These are phyloP conservation scores for Nicotiana paniculata DNA, from an alignment of 257 asterid species.

Conservation along the genomic window DNA sequence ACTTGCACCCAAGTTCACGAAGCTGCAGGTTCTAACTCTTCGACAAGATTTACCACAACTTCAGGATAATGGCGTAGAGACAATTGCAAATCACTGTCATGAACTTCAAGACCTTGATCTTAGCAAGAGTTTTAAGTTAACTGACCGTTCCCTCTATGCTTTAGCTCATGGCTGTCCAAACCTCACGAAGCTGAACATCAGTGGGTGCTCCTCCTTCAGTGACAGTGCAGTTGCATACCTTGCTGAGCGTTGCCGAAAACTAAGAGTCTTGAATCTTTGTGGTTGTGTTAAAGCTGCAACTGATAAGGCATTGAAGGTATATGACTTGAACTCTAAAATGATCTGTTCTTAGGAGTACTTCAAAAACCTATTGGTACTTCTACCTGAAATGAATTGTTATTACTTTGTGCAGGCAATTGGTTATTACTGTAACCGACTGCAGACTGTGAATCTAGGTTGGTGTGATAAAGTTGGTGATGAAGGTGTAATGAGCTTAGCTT, in stretches of 20 bases:
- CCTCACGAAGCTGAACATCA: slow-evolving; percentile 72
- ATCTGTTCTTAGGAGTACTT: neutral
- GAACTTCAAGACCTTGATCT: slow-evolving; percentile 86
- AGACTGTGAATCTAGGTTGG: slow-evolving; percentile 83
- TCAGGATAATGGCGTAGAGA: slow-evolving; percentile 62
- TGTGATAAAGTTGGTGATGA: slow-evolving; percentile 84
- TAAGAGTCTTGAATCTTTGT: slow-evolving; percentile 73
- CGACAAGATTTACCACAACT: slow-evolving; percentile 90
- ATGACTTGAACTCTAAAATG: neutral
- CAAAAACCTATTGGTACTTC: neutral
- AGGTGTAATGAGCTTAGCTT: slow-evolving; percentile 92
- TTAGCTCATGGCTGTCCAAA: slow-evolving; percentile 76
- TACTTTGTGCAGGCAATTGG: slow-evolving; percentile 65
- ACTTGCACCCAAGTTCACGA: slow-evolving; percentile 67
- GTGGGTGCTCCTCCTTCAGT: slow-evolving; percentile 83
- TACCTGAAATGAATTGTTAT: neutral
- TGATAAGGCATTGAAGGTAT: slow-evolving; percentile 83
- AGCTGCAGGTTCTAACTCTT: slow-evolving; percentile 55
- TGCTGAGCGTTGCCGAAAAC: slow-evolving; percentile 58
- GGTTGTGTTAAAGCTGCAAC: slow-evolving; percentile 88
- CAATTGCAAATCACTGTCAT: slow-evolving; percentile 54
- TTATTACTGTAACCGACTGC: slow-evolving; percentile 73
- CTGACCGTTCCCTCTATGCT: slow-evolving; percentile 70
- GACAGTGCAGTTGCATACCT: slow-evolving; percentile 74
- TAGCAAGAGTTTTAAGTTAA: slow-evolving; percentile 80